Percentiles rank a stretch among this genome's conserved stretches.
These are phyloP conservation scores for Rhododendron molle DNA, from an alignment of 148 eudicot genomes.

Conservation along the genomic window DNA sequence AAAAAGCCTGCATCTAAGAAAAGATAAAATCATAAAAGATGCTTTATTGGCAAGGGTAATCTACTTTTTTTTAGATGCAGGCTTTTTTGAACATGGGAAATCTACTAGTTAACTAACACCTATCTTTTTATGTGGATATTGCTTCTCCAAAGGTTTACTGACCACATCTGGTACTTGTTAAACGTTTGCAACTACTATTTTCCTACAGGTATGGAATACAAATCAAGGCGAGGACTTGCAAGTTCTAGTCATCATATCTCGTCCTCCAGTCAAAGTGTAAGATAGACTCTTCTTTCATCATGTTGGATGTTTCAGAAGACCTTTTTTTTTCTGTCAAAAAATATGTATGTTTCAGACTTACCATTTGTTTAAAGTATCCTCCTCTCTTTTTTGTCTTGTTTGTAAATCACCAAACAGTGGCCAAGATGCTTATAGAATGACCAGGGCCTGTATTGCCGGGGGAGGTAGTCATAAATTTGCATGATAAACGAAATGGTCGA, in stretches of 20 bases:
- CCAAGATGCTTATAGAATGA: background rate
- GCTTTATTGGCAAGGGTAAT: background rate
- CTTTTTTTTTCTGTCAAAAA: no score
- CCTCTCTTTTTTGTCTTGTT: background rate
- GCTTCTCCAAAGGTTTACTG: background rate
- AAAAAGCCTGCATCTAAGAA: background rate
- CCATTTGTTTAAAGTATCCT: background rate
- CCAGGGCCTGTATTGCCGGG: background rate
- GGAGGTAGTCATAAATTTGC: background rate
- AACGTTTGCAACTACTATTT: slow-evolving; percentile 6
- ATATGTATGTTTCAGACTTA: no score
- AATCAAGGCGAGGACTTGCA: slow-evolving; percentile 62
- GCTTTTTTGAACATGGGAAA: background rate
- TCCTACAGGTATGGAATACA: slow-evolving; percentile 62
- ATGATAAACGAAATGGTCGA: background rate
- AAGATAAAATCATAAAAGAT: background rate
- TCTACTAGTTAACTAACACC: background rate
- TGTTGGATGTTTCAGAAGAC: background rate
- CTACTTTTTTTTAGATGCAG: no score
- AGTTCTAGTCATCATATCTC: slow-evolving; percentile 63
- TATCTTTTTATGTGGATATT: background rate
- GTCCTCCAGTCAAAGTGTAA: slow-evolving; percentile 91
- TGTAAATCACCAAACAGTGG: background rate
- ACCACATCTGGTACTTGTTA: background rate
- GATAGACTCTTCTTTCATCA: slow-evolving; percentile 13